Evolutionary conservation across 2,329 filamentous ascomycete species (phyloP), one percentile per base, ranked within the genome.

Genomic region (Ampelomyces quisqualis): DNA sequence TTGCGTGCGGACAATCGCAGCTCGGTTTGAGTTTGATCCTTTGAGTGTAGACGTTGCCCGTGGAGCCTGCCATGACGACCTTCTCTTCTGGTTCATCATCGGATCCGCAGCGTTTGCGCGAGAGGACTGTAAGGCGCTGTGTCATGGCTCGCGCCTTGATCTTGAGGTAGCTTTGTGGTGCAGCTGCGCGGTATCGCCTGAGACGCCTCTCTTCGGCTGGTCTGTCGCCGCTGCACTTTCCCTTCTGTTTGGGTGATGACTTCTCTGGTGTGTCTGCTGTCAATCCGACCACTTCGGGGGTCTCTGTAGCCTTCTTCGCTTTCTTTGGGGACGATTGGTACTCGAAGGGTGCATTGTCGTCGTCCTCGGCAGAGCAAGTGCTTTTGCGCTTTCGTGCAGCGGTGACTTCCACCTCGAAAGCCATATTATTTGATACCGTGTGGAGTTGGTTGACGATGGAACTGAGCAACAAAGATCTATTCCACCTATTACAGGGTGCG

Each of bases 1-100:
- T 45, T 1, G 72, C 69, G 60, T 81, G 76, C 0, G 78, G 77
- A 57, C 80, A 83, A 40, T 71, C 71, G 62, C 80, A 83, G 5
- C 51, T 66, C 0, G 80, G 79, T 8, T 72, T 53, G 37, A 76
- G 75, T 42, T 67, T 62, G 38, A 85, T 77, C 8, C 63, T 70
- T 22, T 81, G 74, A 0, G 70, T 76, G 63, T 85, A 84, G 13
- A 84, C 65, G 51, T 84, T 84, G 11, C 81, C 81, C 0, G 79
- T 83, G 4, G 75, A 73, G 13, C 82, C 82, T 21, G 79, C 78
- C 34, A 85, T 74, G 15, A 76, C 67, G 38, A 83, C 73, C 2
- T 62, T 67, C 58, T 86, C 81, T 40, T 74, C 65, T 0, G 73
- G 77, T 2, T 61, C 63, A 7, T 73, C 65, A 2, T 72, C 68